Conservation (phyloP, 2,329 filamentous ascomycete species). For the Microdochium paspali region DNA sequence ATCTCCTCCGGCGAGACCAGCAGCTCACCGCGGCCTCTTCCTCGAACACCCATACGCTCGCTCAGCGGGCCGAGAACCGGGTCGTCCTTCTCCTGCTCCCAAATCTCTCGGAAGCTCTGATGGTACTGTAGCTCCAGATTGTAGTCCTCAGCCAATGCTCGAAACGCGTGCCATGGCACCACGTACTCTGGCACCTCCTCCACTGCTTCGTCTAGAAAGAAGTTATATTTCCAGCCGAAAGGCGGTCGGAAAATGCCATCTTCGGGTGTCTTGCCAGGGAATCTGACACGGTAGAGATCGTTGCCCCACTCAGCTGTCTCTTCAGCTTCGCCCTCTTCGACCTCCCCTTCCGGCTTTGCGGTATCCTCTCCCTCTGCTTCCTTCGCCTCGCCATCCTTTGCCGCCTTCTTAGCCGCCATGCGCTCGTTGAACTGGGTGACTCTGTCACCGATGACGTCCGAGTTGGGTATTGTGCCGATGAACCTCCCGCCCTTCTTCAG, state of each 20-base stretch:
- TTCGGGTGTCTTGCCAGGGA: slow-evolving; percentile 70
- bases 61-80: slow-evolving; percentile 71
- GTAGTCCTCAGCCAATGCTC: slow-evolving; percentile 90
- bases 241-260: slow-evolving; percentile 91
- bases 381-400: slow-evolving; percentile 12
- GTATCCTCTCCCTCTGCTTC: slow-evolving; percentile 14
- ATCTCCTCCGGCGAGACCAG: slow-evolving; percentile 78
- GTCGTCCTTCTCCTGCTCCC: slow-evolving; percentile 85
- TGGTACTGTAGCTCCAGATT: slow-evolving; percentile 94
- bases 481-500: slow-evolving; percentile 92
- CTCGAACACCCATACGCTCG: slow-evolving; percentile 90
- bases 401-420: slow-evolving; percentile 29
- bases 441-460: slow-evolving; percentile 72
- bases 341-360: slow-evolving; percentile 21
- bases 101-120: slow-evolving; percentile 82
- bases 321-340: slow-evolving; percentile 51
- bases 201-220: slow-evolving; percentile 91
- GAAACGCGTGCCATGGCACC: slow-evolving; percentile 96
- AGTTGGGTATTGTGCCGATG: slow-evolving; percentile 94
- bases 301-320: slow-evolving; percentile 81
- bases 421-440: slow-evolving; percentile 69
- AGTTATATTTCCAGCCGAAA: slow-evolving; percentile 97
- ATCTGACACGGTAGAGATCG: slow-evolving; percentile 81
- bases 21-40: slow-evolving; percentile 55
- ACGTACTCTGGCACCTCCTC: slow-evolving; percentile 96